Evolutionary conservation across 306 rosid genomes (phyloP), one percentile per base, ranked within the genome.

Genomic region (Fragaria ananassa): DNA sequence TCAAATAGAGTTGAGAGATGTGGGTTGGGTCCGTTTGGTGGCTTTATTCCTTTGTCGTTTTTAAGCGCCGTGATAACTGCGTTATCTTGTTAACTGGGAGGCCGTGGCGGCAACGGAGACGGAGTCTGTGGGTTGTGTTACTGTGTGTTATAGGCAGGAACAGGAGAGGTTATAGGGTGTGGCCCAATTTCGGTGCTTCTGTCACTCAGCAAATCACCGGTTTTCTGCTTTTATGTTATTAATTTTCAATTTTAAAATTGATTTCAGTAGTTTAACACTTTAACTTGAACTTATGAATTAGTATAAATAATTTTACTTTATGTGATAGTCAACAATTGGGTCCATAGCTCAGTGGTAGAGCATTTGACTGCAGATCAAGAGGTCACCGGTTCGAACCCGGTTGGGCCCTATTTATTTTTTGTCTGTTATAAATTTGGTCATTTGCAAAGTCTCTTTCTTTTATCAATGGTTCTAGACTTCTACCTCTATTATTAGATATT

Each of bases 1-100:
- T 83, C 70, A 79, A 79, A 50, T 83, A 14, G 21, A 71, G 31
- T 83, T 71, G 72, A 71, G 78, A n/a, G 62, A 3, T 39, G 2
- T 60, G 68, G 8, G 39, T 31, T 3, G 83, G 69, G 72, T 74
- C 80, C 80, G 76, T 2, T 7, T 6, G 1, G 61, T 56, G 49
- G 8, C 8, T 72, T 41, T 50, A 39, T 8, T 70, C 35, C n/a
- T 42, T 15, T 70, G 62, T 45, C 62, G 1, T 34, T 34, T 60
- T 37, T 1, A 70, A 14, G 25, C 77, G 50, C 54, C 71, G 34
- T 47, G 23, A 64, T 34, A 57, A 67, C 79, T 45, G 62, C 74
- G 62, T 27, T n/a, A 23, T 13, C 34, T 5, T 1, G 6, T 68
- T 17, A 13, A 6, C 11, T 31, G 41, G 67, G 51, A 45, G 61